Conservation (phyloP, 768 basidiomycete species). For the Russula earlei region DNA sequence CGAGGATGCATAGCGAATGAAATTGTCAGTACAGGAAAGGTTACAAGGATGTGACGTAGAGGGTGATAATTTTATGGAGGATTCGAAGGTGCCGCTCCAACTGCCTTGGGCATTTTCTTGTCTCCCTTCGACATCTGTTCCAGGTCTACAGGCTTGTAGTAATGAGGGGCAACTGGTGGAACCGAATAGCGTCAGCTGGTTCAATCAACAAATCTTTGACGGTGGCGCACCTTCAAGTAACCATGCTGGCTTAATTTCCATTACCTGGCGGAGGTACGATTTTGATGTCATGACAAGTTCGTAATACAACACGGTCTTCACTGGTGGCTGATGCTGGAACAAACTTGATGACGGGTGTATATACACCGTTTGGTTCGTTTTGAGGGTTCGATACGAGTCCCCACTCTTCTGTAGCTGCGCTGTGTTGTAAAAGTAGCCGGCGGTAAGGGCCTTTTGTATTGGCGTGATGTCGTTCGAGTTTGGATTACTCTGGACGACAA, state of each 20-base stretch:
- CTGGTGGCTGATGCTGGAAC: slow-evolving; percentile 92
- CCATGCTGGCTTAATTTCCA: slow-evolving; percentile 98
- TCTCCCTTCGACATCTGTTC: slow-evolving; percentile 74
- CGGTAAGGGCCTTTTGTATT: slow-evolving; percentile 89
- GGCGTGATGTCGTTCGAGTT: slow-evolving; percentile 90
- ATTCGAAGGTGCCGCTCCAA: slow-evolving; percentile 26
- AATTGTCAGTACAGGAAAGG: not conserved
- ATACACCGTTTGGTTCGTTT: slow-evolving; percentile 92
- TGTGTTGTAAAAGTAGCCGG: slow-evolving; percentile 95
- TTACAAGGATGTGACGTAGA: not conserved
- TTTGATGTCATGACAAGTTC: slow-evolving; percentile 97
- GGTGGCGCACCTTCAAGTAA: slow-evolving; percentile 65
- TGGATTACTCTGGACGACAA: slow-evolving; percentile 77
- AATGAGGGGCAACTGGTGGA: slow-evolving; percentile 81
- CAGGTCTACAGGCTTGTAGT: slow-evolving; percentile 80
- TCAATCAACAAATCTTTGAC: not conserved
- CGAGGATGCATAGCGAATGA: not conserved
- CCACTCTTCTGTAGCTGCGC: slow-evolving; percentile 92
- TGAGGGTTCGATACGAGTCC: slow-evolving; percentile 93
- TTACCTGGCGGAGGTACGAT: slow-evolving; percentile 95
- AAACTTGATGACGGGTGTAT: slow-evolving; percentile 94
- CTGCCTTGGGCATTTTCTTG: slow-evolving; percentile 92
- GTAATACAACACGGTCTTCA: slow-evolving; percentile 86
- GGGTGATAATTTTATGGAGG: slow-evolving; percentile 3
- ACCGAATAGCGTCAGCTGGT: slow-evolving; percentile 5